Evolutionary conservation across 805 yeast species (phyloP).

Genomic region (Hanseniaspora clermontiae): DNA sequence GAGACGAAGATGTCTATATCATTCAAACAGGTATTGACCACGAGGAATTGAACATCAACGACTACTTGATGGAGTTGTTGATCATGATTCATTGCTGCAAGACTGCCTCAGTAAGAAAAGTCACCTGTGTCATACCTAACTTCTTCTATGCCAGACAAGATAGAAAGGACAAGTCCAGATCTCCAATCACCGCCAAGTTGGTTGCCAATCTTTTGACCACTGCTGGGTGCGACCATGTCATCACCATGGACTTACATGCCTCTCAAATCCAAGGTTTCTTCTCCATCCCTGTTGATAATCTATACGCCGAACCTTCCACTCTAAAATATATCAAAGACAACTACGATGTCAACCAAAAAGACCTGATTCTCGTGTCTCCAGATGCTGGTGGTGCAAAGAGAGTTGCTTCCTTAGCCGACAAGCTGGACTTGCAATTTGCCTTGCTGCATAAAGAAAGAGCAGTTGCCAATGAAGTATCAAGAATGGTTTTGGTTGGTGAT

Average conservation of each 20-base stretch:
- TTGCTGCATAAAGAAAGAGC: constrained; percentile 77
- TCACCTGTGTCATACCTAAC: constrained; percentile 71
- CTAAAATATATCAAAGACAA: constrained; percentile 60
- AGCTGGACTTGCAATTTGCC: constrained; percentile 67
- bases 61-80: constrained; percentile 57
- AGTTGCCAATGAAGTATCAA: constrained; percentile 67
- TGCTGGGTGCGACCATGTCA: constrained; percentile 77
- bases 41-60: constrained; percentile 52
- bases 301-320: constrained; percentile 74
- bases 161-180: constrained; percentile 71
- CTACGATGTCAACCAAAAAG: constrained; percentile 33
- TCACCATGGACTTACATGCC: constrained; percentile 82
- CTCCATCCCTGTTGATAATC: constrained; percentile 69
- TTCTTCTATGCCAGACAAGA: constrained; percentile 86
- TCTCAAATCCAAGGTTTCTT: constrained; percentile 81
- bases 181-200: constrained; percentile 74
- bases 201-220: constrained; percentile 73
- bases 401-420: constrained; percentile 75
- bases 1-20: constrained; percentile 82
- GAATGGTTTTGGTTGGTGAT: constrained; percentile 80
- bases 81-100: constrained; percentile 75
- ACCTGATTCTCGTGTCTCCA: constrained; percentile 70
- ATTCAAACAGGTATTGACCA: constrained; percentile 60
- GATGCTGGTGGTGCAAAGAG: constrained; percentile 88
- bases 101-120: constrained; percentile 70